A percentile compares a stretch with the other conserved stretches of the same genome.
phyloP scores from a whole-genome alignment of 1,284 basidiomycete genomes.

The Heterobasidion annosum region DNA sequence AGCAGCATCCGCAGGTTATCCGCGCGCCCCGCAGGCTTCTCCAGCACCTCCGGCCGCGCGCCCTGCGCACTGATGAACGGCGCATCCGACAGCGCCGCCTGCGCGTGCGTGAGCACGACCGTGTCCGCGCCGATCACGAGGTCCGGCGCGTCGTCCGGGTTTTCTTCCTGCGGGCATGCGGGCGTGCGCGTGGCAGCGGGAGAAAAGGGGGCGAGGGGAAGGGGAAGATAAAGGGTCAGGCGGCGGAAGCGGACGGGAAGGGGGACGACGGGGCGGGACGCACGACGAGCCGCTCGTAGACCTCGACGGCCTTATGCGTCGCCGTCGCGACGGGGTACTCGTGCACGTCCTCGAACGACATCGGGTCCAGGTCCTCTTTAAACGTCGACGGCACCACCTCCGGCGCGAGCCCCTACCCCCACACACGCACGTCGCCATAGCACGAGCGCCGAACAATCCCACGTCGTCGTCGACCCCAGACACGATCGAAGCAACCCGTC shows the following conservation, averaged over 20 bases:
- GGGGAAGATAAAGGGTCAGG: too few relatives aligned
- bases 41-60: conserved; percentile 65
- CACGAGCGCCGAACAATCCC: too few relatives aligned
- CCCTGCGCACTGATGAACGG: conserved; percentile 37
- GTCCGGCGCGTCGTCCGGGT: conserved; percentile 84
- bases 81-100: conserved; percentile 43
- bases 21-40: conserved; percentile 76
- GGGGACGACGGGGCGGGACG: conserved; percentile 17
- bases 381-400: conserved; percentile 89
- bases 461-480: too few relatives aligned
- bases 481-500: neutral
- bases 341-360: conserved; percentile 68
- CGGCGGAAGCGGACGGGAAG: too few relatives aligned
- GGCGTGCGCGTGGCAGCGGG: neutral
- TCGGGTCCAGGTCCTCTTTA: conserved; percentile 69
- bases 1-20: conserved; percentile 88
- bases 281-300: conserved; percentile 83
- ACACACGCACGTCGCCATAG: too few relatives aligned
- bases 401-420: conserved; percentile 67
- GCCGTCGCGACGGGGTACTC: conserved; percentile 95
- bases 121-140: conserved; percentile 94
- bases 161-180: conserved; percentile 29
- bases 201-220: neutral
- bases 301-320: conserved; percentile 86
- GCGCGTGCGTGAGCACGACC: conserved; percentile 77